Evolutionary conservation across 2,329 filamentous ascomycete genomes (phyloP).

Genomic region (Apiospora marii): DNA sequence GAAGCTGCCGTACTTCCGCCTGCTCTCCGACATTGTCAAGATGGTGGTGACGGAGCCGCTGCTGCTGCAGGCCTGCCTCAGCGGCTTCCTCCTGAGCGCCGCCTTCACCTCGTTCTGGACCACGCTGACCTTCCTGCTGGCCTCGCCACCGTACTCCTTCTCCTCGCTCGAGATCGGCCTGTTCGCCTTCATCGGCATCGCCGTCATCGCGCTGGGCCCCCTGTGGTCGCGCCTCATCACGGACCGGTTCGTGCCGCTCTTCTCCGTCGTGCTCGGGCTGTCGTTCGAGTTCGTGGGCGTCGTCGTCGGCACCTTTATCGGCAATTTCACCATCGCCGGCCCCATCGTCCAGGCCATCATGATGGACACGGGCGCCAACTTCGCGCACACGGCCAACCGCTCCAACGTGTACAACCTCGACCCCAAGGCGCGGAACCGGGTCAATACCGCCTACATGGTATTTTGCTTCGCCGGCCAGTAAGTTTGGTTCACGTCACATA

Average conservation of each 20-base stretch:
- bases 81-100: conserved; percentile 49
- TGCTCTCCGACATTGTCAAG: conserved; percentile 66
- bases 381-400: conserved; percentile 76
- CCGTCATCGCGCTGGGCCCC: conserved; percentile 71
- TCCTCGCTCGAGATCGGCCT: conserved; percentile 74
- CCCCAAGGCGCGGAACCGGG: conserved; percentile 73
- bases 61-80: conserved; percentile 66
- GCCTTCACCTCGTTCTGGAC: conserved; percentile 74
- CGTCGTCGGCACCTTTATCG: conserved; percentile 73
- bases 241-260: conserved; percentile 72
- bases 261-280: conserved; percentile 71
- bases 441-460: conserved; percentile 87
- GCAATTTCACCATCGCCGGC: conserved; percentile 70
- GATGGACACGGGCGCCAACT: conserved; percentile 77
- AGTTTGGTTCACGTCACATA: conserved; percentile 12
- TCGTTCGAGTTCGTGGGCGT: conserved; percentile 67
- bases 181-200: conserved; percentile 80
- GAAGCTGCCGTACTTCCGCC: conserved; percentile 65
- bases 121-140: conserved; percentile 80
- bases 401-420: conserved; percentile 75
- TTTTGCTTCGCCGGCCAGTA: conserved; percentile 75
- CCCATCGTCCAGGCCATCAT: conserved; percentile 76
- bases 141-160: conserved; percentile 73
- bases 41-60: conserved; percentile 66
- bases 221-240: conserved; percentile 75